These are phyloP conservation scores for grape (Vitis vinifera) DNA, from an alignment of 164 flowering plant species.

Conservation along the genomic window DNA sequence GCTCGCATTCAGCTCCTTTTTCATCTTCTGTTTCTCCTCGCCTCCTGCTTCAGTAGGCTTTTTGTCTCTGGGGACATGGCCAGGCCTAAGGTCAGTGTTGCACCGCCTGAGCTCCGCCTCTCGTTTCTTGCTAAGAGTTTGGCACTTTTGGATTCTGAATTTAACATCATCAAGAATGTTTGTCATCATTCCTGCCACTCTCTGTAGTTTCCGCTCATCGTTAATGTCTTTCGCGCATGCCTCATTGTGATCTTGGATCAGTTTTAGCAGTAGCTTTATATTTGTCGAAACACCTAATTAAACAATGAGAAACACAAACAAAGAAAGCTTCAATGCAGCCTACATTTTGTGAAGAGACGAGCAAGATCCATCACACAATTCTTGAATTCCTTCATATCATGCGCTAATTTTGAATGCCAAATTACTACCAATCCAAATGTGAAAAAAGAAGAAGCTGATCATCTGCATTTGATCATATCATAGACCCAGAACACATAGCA, in stretches of 20 bases:
- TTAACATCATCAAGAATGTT: slow-evolving; percentile 60
- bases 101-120: slow-evolving; percentile 53
- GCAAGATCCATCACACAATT: no score
- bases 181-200: slow-evolving; percentile 74
- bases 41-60: slow-evolving; percentile 14
- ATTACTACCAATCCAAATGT: no score
- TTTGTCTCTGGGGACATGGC: slow-evolving; percentile 27
- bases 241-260: slow-evolving; percentile 62
- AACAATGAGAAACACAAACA: background rate
- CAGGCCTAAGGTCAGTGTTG: slow-evolving; percentile 46
- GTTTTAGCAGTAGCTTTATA: slow-evolving; percentile 55
- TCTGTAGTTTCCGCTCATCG: slow-evolving; percentile 39
- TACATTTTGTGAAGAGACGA: no score
- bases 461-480: no score
- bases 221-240: slow-evolving; percentile 31
- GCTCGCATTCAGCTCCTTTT: slow-evolving; percentile 54
- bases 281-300: slow-evolving; percentile 51
- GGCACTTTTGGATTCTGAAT: slow-evolving; percentile 50
- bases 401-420: no score
- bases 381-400: no score
- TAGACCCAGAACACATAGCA: no score
- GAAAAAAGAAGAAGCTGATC: no score
- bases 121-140: slow-evolving; percentile 25
- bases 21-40: slow-evolving; percentile 56
- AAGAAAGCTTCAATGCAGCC: background rate